A percentile compares a stretch with the other conserved stretches of the same genome.
Evolutionary conservation across 164 flowering plant species (phyloP).

Genomic region (Vitis rotundifolia): DNA sequence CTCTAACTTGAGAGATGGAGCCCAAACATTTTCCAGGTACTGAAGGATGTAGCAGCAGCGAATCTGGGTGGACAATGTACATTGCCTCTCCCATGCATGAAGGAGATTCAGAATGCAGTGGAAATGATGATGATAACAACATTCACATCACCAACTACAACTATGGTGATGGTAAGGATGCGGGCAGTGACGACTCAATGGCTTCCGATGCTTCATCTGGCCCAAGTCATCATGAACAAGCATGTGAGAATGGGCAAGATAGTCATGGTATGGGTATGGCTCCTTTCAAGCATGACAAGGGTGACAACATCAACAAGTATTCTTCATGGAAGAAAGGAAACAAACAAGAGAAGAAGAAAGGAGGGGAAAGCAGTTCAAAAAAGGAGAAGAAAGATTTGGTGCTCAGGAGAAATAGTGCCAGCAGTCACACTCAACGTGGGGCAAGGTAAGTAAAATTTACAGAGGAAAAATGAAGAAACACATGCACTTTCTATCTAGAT

Average conservation of each 20-base stretch:
- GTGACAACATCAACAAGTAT: slow-evolving; percentile 6
- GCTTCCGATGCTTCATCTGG: slow-evolving; percentile 88
- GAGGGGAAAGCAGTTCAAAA: slow-evolving; percentile 16
- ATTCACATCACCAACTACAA: neutral
- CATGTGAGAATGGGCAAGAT: slow-evolving; percentile 5
- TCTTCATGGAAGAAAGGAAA: slow-evolving; percentile 21
- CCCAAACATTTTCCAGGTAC: slow-evolving; percentile 2
- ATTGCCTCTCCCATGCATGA: slow-evolving; percentile 58
- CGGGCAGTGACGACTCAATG: slow-evolving; percentile 83
- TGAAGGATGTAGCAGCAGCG: slow-evolving; percentile 65
- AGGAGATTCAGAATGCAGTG: slow-evolving; percentile 27
- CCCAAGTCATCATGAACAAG: slow-evolving; percentile 35
- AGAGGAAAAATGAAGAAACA: neutral
- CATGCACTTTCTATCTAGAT: neutral
- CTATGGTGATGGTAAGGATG: slow-evolving; percentile 3
- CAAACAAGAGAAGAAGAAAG: slow-evolving; percentile 33
- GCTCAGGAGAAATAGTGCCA: slow-evolving; percentile 2
- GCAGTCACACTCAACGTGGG: slow-evolving; percentile 13
- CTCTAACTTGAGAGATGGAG: slow-evolving; percentile 21
- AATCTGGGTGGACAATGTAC: slow-evolving; percentile 92
- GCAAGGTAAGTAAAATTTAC: slow-evolving; percentile 26
- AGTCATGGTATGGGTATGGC: slow-evolving; percentile 8
- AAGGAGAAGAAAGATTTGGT: slow-evolving; percentile 13
- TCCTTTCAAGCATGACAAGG: slow-evolving; percentile 14
- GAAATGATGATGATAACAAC: slow-evolving; percentile 10